Base-by-base conservation (phyloP, 2,329 filamentous ascomycete species). In the Moelleriella libera region DNA sequence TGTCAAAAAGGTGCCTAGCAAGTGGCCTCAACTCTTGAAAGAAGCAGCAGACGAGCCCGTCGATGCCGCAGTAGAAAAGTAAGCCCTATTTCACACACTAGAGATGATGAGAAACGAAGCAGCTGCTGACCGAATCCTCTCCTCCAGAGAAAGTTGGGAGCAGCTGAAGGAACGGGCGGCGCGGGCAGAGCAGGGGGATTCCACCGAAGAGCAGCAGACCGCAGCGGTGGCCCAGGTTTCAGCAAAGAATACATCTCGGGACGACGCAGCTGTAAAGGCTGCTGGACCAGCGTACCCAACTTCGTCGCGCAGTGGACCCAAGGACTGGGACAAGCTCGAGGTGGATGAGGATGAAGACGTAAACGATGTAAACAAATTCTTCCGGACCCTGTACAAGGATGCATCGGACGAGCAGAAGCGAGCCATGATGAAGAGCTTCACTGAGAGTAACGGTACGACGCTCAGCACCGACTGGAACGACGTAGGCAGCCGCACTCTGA, bases 351-450 rank as follows among this genome's bases (percentile, higher is more conserved):
- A 79, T 8, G 72, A 75, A 0, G 72, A 77, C 0, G 67, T 75
- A 10, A 72, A 76, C 51, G 78, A 83, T 30, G 80, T 88, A 7
- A 84, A 94, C 56, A 61, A 64, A 9, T 97, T 96, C 68, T 98
- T 98, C 72, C 92, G 94, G 72, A 82, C 84, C 58, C 71, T 98
- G 1, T 97, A 90, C 67, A 80, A 83, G 52, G 72, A 70, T 37
- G 81, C 87, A 0, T 80, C 83, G 45, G 78, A 82, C 0, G 90
- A 98, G 56, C 86, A 87, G 49, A 80, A 81, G 60, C 80, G 88
- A 2, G 92, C 92, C 7, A 98, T 98, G 92, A 87, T 94, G 80
- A 98, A 98, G 77, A 94, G 87, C 60, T 97, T 87, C 59, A 74
- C 80, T 11, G 90, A 98, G 71, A 96, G 89, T 64, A 92, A 94